Evolutionary conservation across 192 early-diverging fungal species (phyloP).

Genomic region (Rhizophagus clarus): DNA sequence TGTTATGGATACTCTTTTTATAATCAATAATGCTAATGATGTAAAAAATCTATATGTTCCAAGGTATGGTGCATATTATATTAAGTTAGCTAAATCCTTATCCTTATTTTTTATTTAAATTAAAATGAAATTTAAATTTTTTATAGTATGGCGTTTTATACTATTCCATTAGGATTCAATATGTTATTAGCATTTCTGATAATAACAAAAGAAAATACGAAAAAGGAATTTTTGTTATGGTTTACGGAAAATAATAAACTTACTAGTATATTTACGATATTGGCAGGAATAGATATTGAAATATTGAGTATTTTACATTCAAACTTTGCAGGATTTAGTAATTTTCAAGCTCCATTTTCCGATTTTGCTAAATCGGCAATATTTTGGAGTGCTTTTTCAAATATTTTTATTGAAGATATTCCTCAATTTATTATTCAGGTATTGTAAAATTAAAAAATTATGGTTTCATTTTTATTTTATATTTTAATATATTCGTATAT

Average conservation of each 20-base stretch:
- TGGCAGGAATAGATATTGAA: constrained; percentile 21
- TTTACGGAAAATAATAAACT: neutral
- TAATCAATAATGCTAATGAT: neutral
- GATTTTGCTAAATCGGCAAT: neutral
- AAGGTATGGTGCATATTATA: neutral
- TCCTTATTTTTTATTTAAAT: neutral
- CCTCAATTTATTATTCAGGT: constrained; percentile 30
- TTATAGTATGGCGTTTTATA: constrained; percentile 7
- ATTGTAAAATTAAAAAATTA: neutral
- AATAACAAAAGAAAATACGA: neutral
- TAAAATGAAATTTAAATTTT: neutral
- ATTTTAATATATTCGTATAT: neutral
- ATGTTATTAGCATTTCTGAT: neutral
- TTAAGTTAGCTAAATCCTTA: neutral
- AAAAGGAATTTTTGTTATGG: neutral
- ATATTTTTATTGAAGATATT: constrained; percentile 26
- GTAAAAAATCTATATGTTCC: neutral
- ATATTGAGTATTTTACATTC: neutral
- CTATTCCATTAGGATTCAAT: constrained; percentile 10
- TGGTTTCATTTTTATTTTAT: neutral
- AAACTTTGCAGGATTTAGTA: neutral
- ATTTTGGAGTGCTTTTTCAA: constrained; percentile 5
- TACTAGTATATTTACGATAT: constrained; percentile 18
- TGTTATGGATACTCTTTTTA: constrained; percentile 1
- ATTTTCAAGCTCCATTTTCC: constrained; percentile 23